Base-by-base conservation (phyloP, 106 monocot species). In the Posidonia australis region DNA sequence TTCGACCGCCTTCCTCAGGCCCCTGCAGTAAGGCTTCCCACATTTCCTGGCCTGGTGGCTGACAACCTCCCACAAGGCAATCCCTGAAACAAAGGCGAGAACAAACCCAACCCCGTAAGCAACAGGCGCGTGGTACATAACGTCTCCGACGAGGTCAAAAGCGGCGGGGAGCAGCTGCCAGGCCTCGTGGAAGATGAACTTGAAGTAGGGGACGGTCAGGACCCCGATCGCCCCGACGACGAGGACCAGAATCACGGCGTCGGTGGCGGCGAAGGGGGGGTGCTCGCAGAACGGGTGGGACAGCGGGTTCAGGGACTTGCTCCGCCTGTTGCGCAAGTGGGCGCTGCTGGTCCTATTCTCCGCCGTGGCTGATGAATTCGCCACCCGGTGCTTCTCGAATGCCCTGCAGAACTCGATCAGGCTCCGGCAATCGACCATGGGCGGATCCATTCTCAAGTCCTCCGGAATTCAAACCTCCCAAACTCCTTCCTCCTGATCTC, bases 361-460 rank as follows among this genome's bases (percentile, higher is more conserved):
- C 25, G 69, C 58, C 11, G 68, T 47, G 14, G 68, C 6, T 11
- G 62, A 10, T 30, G 67, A 17, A 58, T 43, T 51, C 27, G 69
- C 59, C 30, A 26, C 44, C 23, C 78, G 83, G 25, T 81, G 88
- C 72, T 84, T 78, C 81, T 86, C 88, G 76, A 93, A 93, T 13
- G 85, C 74, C 22, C 86, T 72, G 76, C 84, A 84, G 78, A 93
- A 93, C 75, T 93, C 93, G 72, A 93, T 93, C 74, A 93, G 52
- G 67, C 88, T 88, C 54, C 88, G 85, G 77, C 93, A 93, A 55
- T 93, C 93, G 0, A 78, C 86, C 81, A 91, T 83, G 23, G 83
- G 67, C 14, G 74, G 66, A 74, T 67, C 74, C 74, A 74, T 72
- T 26, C 27, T 29, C 27, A 26, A 17, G 25, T 31, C 22, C 53